Conservation (phyloP, 192 early-diverging fungal species). For the Thamnidium elegans region DNA sequence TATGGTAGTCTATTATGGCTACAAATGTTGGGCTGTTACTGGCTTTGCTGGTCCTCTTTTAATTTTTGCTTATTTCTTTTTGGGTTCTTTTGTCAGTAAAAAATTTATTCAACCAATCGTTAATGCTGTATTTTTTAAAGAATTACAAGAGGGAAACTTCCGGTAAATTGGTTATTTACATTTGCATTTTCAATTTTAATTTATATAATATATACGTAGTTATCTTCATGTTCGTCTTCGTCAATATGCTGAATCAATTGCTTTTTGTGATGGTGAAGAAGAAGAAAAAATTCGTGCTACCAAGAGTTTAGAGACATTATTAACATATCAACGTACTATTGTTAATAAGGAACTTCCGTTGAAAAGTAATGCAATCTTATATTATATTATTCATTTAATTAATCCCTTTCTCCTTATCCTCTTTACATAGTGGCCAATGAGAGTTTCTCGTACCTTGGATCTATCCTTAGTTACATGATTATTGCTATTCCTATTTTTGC, state of each 20-base stretch:
- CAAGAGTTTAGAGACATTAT: slow-evolving; percentile 48
- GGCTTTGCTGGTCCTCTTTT: slow-evolving; percentile 66
- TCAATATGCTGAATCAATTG: slow-evolving; percentile 75
- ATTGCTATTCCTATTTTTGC: slow-evolving; percentile 80
- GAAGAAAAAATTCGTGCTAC: slow-evolving; percentile 59
- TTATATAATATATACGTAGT: slow-evolving; percentile 13
- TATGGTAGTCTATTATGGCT: slow-evolving; percentile 78
- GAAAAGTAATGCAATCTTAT: slow-evolving; percentile 34
- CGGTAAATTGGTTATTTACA: slow-evolving; percentile 44
- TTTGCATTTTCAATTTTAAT: background rate
- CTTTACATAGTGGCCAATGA: slow-evolving; percentile 48
- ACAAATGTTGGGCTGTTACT: slow-evolving; percentile 61
- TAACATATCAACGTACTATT: slow-evolving; percentile 55
- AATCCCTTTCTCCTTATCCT: background rate
- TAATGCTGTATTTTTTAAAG: slow-evolving; percentile 66
- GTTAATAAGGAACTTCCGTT: slow-evolving; percentile 51
- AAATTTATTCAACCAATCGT: slow-evolving; percentile 74
- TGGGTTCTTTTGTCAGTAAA: slow-evolving; percentile 60
- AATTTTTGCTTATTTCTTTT: slow-evolving; percentile 70
- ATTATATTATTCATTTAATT: background rate
- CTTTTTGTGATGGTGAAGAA: slow-evolving; percentile 75
- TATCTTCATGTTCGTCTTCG: slow-evolving; percentile 70
- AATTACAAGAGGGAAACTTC: slow-evolving; percentile 81
- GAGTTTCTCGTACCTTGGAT: slow-evolving; percentile 71
- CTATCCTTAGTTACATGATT: slow-evolving; percentile 76